Conservation (phyloP, 2,329 filamentous ascomycete genomes). For the Emergomyces pasteurianus region DNA sequence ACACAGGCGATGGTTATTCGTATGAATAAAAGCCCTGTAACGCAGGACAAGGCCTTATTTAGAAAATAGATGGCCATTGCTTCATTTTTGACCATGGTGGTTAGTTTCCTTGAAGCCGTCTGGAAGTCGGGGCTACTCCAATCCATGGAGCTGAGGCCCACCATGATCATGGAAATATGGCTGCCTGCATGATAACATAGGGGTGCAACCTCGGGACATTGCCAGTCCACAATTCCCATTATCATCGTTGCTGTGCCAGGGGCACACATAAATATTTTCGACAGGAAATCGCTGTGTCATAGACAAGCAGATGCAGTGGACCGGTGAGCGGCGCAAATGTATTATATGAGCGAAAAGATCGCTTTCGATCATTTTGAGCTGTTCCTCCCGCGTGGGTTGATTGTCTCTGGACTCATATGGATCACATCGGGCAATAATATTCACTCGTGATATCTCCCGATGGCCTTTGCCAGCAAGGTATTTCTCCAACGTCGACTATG, state of each 20-base stretch:
- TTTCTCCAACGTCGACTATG: slow-evolving; percentile 8
- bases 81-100: slow-evolving; percentile 15
- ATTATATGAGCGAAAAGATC: slow-evolving; percentile 1
- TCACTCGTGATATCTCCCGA: slow-evolving; percentile 21
- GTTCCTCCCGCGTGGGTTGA: slow-evolving; percentile 14
- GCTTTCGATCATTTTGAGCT: slow-evolving; percentile 10
- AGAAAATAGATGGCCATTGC: slow-evolving; percentile 15
- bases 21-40: slow-evolving; percentile 18
- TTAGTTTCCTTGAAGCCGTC: slow-evolving; percentile 11
- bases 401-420: slow-evolving; percentile 28
- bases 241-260: slow-evolving; percentile 14
- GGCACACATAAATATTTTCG: slow-evolving; percentile 22
- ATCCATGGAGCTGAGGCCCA: slow-evolving; percentile 14
- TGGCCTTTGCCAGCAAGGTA: slow-evolving; percentile 22
- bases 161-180: slow-evolving; percentile 19
- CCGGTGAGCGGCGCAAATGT: background rate
- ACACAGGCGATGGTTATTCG: slow-evolving; percentile 17
- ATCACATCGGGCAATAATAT: slow-evolving; percentile 12
- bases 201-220: slow-evolving; percentile 19
- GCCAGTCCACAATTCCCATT: slow-evolving; percentile 21
- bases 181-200: slow-evolving; percentile 18
- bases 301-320: slow-evolving; percentile 15
- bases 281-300: slow-evolving; percentile 20
- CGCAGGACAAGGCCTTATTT: slow-evolving; percentile 19
- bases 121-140: slow-evolving; percentile 16